Evolutionary conservation across 2,329 filamentous ascomycete genomes (phyloP).

Genomic region (Ophiostoma quercus): DNA sequence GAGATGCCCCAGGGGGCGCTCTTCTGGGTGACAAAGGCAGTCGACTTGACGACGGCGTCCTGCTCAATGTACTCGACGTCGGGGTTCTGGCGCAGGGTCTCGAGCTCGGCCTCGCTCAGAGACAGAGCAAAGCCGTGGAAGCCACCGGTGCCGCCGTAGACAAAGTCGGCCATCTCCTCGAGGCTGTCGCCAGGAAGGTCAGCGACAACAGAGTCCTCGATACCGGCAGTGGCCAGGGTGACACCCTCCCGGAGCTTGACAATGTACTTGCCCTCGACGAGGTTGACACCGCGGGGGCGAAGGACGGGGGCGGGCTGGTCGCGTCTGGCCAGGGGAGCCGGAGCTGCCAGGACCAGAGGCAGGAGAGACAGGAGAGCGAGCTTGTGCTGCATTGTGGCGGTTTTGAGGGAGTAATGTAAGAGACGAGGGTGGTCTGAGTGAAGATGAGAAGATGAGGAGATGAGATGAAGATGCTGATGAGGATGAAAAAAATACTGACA

Average conservation of each 20-base stretch:
- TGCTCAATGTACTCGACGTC: constrained; percentile 88
- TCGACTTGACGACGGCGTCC: constrained; percentile 74
- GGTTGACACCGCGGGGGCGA: constrained; percentile 42
- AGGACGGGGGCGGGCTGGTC: constrained; percentile 19
- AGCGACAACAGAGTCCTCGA: neutral
- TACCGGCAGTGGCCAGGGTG: neutral
- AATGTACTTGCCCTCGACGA: constrained; percentile 42
- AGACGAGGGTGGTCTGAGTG: constrained; percentile 22
- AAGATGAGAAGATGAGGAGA: neutral
- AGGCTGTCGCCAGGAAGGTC: constrained; percentile 75
- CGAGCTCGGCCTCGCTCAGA: constrained; percentile 52
- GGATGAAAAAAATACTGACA: neutral
- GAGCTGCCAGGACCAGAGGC: constrained; percentile 15
- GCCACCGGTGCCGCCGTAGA: constrained; percentile 59
- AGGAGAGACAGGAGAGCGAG: constrained; percentile 35
- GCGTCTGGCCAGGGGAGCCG: neutral
- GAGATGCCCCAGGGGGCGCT: constrained; percentile 91
- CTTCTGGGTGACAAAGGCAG: constrained; percentile 55
- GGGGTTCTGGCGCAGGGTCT: constrained; percentile 48
- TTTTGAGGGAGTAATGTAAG: constrained; percentile 7
- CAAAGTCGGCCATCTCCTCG: constrained; percentile 97
- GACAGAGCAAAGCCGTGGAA: constrained; percentile 92
- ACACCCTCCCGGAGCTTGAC: constrained; percentile 33
- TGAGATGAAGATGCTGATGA: constrained; percentile 1
- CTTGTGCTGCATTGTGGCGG: constrained; percentile 14